Evolutionary conservation across 1,284 basidiomycete genomes (phyloP).

Genomic region (Marasmius fiardii): DNA sequence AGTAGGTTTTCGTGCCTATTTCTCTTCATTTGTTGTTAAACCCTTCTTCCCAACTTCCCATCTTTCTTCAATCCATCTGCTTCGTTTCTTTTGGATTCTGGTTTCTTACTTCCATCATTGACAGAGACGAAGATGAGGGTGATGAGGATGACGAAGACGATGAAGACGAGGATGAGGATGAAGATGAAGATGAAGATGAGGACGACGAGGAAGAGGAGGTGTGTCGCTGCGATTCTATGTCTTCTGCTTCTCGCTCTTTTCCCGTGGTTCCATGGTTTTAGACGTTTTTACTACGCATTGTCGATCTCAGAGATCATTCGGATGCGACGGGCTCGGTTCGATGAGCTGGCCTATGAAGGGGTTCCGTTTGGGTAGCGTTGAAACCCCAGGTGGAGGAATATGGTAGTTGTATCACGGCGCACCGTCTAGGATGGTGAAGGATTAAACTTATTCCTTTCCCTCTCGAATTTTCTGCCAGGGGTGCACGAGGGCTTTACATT

Average conservation of each 20-base stretch:
- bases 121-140: slow-evolving; percentile 21
- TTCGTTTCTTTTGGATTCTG: background rate
- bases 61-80: background rate
- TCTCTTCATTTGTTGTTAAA: background rate
- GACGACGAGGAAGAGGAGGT: slow-evolving; percentile 53
- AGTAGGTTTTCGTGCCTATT: background rate
- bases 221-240: slow-evolving; percentile 17
- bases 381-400: too few relatives aligned
- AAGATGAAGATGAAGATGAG: slow-evolving; percentile 41
- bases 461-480: background rate
- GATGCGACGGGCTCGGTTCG: background rate
- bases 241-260: slow-evolving; percentile 13
- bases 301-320: background rate
- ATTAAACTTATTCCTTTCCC: background rate
- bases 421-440: too few relatives aligned
- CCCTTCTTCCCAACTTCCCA: background rate
- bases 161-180: slow-evolving; percentile 23
- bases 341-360: too few relatives aligned
- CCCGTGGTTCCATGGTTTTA: background rate
- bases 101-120: background rate
- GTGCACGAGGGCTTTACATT: too few relatives aligned
- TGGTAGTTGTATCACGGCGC: too few relatives aligned
- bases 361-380: too few relatives aligned
- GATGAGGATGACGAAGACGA: slow-evolving; percentile 24
- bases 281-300: background rate